phyloP scores from a whole-genome alignment of 2,329 filamentous ascomycete species.

The Emmonsiellopsis sp. region DNA sequence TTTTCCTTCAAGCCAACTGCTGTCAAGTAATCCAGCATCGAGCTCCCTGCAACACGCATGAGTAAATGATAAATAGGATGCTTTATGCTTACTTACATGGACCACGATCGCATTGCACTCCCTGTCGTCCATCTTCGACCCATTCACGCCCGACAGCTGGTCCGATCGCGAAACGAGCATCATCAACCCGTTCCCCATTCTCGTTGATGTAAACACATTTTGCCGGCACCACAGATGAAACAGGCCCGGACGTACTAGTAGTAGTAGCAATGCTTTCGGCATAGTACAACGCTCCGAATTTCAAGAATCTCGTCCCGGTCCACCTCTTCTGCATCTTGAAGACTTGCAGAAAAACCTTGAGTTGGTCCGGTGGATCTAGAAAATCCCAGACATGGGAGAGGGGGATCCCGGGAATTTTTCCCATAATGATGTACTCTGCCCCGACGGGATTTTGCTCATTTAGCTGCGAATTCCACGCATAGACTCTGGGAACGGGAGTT shows the following conservation, averaged over 20 bases:
- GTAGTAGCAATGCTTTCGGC: too few species aligned
- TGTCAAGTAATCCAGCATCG: neutral
- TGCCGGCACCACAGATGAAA: neutral
- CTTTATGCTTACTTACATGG: neutral
- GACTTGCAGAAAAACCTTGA: neutral
- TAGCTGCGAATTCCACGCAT: neutral
- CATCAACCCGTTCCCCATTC: neutral
- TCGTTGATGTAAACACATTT: neutral
- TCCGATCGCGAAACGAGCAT: neutral
- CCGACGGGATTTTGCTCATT: conserved; percentile 20
- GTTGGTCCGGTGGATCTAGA: neutral
- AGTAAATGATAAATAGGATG: neutral
- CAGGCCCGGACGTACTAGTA: too few species aligned
- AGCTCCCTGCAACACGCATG: neutral
- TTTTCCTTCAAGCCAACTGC: neutral
- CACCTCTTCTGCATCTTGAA: too few species aligned
- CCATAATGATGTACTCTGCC: conserved; percentile 30
- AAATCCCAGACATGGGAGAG: neutral
- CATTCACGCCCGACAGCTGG: neutral
- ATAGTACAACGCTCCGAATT: too few species aligned
- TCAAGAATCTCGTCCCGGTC: too few species aligned
- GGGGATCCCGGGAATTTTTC: conserved; percentile 17
- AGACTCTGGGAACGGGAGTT: neutral
- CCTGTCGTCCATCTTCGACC: neutral
- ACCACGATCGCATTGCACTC: neutral